Evolutionary conservation across 805 yeast genomes (phyloP), one percentile per base, ranked within the genome.

Genomic region (Suhomyces emberorum): DNA sequence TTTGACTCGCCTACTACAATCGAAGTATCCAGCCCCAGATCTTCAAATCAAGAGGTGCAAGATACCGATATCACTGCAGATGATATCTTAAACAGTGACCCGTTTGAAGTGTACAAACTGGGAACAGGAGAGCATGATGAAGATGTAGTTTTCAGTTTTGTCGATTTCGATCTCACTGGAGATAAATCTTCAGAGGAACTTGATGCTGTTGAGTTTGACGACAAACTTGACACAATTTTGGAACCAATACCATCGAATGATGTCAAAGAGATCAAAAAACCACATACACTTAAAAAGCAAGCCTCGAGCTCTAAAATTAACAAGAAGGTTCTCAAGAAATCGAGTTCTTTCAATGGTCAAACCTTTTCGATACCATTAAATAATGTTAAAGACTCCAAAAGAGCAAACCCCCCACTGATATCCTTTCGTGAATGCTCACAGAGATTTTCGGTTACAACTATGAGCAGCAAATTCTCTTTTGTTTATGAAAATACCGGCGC

Each of bases 1-100:
- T 41, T 32, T 28, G 41, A 42, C 26, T 40, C 44, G 8, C 40
- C 43, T 12, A 44, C 48, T 12, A 44, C 48, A 12, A 44, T 44
- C 15, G 48, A 44, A 9, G 31, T 41, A 22, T 29, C 30, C 11
- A 40, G 44, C 22, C 32, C 40, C 8, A 37, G 36, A 10, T 37
- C 41, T 3, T 30, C 41, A 4, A 22, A 25, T 4, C 28, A 32
- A 6, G 17, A 18, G 18, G 23, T 24, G n/a, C n/a, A 4, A 15
- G 29, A 27, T 3, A 25, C 23, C 18, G 35, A 37, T 19, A 25
- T 37, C 29, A 29, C 41, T 3, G 45, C 40, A n/a, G 41, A 44
- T 11, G 48, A 39, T 16, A 33, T 44, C 15, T 35, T 44, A 11
- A 33, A 35, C 24, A 20, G 33, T 15, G 42, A 44, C 28, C 48